Evolutionary conservation across 2,329 filamentous ascomycete species (phyloP), one percentile per base, ranked within the genome.

Genomic region (Escovopsis weberi): DNA sequence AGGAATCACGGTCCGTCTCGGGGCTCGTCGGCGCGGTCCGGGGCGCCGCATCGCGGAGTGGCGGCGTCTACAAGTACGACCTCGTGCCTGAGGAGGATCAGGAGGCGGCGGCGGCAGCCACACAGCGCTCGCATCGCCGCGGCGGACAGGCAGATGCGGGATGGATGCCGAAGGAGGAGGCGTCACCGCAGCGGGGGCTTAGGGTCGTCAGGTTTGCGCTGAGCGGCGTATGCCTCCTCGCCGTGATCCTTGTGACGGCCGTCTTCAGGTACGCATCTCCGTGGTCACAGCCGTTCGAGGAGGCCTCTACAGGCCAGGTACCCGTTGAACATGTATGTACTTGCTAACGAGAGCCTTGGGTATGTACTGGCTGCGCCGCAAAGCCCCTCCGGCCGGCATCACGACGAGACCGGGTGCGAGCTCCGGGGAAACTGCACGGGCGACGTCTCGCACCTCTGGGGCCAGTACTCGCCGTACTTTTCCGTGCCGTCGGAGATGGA

Each of bases 401-500:
- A 23, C 23, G 23, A 23, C n/a, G 41, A 32, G 7, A 4, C 46
- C 34, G 49, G 49, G 15, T 60, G 55, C 33, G 51, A 59, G 39
- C 42, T 41, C 6, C 48, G 51, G 12, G 58, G 50, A 12, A 53
- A 46, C 41, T 87, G 82, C 59, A 67, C 69, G 39, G 60, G 72
- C 4, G 58, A 71, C 30, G 70, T 80, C 37, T 75, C 78, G 2
- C 81, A 78, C 50, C 72, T 68, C 43, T 94, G 86, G 85, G 88
- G 87, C 43, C 86, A 89, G 58, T 94, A 94, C 59, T 82, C 85
- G 15, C 85, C 87, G 2, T 93, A 78, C 63, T 94, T 84, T 61
- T 72, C 80, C 1, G 80, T 88, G 0, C 72, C 78, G 6, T 86
- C 82, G 1, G 66, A 74, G 3, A 74, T 85, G 40, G 66, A 75